These are phyloP conservation scores for Heliamphora exappendiculata DNA, from an alignment of 148 eudicot genomes.

Conservation along the genomic window DNA sequence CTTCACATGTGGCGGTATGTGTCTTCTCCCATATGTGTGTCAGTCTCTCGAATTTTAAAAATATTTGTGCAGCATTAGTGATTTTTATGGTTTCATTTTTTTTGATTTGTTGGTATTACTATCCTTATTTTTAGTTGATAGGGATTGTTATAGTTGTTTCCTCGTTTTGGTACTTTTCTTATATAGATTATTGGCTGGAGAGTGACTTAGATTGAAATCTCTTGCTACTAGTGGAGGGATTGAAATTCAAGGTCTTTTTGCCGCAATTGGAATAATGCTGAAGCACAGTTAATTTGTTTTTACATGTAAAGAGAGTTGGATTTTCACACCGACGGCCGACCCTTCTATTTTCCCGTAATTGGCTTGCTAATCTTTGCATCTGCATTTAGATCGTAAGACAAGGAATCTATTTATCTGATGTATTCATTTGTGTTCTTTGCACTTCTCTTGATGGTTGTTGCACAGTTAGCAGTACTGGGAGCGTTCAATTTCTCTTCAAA, in stretches of 20 bases:
- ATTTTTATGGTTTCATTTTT: neutral
- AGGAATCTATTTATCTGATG: neutral
- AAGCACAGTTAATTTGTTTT: neutral
- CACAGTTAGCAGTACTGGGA: neutral
- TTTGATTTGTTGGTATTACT: neutral
- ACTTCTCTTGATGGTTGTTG: too few relatives aligned
- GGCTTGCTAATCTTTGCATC: neutral
- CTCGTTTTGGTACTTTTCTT: neutral
- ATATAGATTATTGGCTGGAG: neutral
- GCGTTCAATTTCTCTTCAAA: neutral
- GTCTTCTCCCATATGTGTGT: neutral
- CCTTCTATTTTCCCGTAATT: neutral
- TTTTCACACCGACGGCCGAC: neutral
- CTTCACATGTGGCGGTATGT: constrained; percentile 91
- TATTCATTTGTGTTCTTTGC: neutral
- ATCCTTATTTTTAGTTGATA: neutral
- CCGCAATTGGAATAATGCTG: neutral
- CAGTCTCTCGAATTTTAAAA: constrained; percentile 3
- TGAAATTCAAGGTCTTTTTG: neutral
- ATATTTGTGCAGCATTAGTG: neutral
- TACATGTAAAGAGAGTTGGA: neutral
- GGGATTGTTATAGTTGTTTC: neutral
- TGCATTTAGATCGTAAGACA: neutral
- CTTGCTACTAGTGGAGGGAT: neutral
- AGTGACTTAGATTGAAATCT: neutral